Conservation (phyloP, 345 rosid genomes). For the Arabidopsis suecica region DNA sequence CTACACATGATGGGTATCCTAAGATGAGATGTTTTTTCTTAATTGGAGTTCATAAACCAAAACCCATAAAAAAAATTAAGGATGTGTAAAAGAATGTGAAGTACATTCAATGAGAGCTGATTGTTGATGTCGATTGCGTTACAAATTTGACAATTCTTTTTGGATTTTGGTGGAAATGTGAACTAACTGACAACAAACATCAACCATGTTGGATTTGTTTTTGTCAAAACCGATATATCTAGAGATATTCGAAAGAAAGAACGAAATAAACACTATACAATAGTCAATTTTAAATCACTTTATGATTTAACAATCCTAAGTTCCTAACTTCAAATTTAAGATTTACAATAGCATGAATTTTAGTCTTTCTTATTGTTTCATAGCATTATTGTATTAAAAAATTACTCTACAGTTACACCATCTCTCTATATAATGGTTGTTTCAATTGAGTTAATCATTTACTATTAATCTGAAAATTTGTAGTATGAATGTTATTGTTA, state of each 20-base stretch:
- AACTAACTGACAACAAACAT: constrained; percentile 10
- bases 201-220: neutral
- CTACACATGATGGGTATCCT: constrained; percentile 13
- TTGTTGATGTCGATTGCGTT: constrained; percentile 9
- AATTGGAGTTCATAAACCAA: constrained; percentile 2
- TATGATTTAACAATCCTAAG: neutral
- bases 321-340: neutral
- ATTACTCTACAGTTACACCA: neutral
- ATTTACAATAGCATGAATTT: neutral
- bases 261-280: neutral
- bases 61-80: neutral
- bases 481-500: neutral
- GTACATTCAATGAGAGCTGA: neutral
- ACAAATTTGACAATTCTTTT: constrained; percentile 8
- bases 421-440: neutral
- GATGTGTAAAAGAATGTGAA: neutral
- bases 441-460: neutral
- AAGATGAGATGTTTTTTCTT: constrained; percentile 3
- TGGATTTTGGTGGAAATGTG: constrained; percentile 26
- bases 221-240: neutral
- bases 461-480: neutral
- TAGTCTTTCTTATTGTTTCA: neutral
- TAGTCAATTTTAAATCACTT: neutral
- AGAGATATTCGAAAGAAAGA: neutral
- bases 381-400: neutral